phyloP scores from a whole-genome alignment of 2,329 filamentous ascomycete genomes.

The Pseudomassariella vexata region DNA sequence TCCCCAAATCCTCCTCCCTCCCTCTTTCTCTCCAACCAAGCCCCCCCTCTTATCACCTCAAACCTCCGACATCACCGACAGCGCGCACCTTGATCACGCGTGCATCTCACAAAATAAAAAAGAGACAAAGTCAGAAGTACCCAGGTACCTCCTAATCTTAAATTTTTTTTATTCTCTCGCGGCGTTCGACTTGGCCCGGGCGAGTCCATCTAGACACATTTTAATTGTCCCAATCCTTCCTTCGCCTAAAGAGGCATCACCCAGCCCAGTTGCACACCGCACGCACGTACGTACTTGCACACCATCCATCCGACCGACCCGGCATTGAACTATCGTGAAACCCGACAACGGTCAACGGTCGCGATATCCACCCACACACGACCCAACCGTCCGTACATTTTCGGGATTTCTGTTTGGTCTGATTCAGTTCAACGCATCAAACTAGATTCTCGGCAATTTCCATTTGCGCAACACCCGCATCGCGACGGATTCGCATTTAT shows the following conservation, averaged over 20 bases:
- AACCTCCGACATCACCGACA: slow-evolving; percentile 1
- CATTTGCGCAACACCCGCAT: slow-evolving; percentile 7
- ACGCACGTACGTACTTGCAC: slow-evolving; percentile 11
- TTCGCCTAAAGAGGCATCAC: slow-evolving; percentile 20
- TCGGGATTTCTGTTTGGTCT: slow-evolving; percentile 18
- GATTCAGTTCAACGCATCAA: slow-evolving; percentile 20
- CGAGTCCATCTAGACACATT: slow-evolving; percentile 1
- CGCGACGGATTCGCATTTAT: slow-evolving; percentile 7
- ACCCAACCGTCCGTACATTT: slow-evolving; percentile 1
- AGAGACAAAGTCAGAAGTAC: slow-evolving; percentile 15
- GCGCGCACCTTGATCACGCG: background rate
- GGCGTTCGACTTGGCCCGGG: slow-evolving; percentile 7
- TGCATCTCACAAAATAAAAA: background rate
- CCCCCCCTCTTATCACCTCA: slow-evolving; percentile 4
- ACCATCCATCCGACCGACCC: slow-evolving; percentile 5
- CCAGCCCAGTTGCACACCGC: slow-evolving; percentile 11
- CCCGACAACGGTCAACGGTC: slow-evolving; percentile 13
- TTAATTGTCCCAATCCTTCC: slow-evolving; percentile 13
- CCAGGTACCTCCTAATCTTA: slow-evolving; percentile 15
- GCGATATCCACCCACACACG: slow-evolving; percentile 7
- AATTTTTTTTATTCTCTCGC: slow-evolving; percentile 16
- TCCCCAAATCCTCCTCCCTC: slow-evolving; percentile 26
- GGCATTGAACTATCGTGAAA: too few relatives aligned
- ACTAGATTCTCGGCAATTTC: slow-evolving; percentile 7
- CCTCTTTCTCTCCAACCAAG: slow-evolving; percentile 17